Evolutionary conservation across 2,329 filamentous ascomycete species (phyloP).

Genomic region (Setomelanomma holmii): DNA sequence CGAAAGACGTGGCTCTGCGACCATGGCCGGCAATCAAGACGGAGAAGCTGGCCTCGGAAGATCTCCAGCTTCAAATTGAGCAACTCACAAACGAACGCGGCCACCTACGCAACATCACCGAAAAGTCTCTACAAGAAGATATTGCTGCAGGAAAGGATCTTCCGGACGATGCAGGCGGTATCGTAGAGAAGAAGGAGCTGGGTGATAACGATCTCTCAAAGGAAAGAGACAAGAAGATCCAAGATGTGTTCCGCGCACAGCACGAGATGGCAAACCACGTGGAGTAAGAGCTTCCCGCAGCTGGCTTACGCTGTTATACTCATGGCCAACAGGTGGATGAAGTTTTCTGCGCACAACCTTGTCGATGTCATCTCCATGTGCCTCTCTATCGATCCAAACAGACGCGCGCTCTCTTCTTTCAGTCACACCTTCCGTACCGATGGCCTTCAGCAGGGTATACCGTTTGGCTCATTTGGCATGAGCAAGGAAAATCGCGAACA

Average conservation of each 20-base stretch:
- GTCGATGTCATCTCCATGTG: conserved; percentile 43
- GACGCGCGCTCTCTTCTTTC: conserved; percentile 33
- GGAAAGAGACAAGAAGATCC: conserved; percentile 45
- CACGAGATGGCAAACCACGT: conserved; percentile 52
- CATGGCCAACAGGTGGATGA: conserved; percentile 33
- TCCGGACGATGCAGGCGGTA: conserved; percentile 50
- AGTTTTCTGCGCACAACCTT: conserved; percentile 39
- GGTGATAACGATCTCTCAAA: conserved; percentile 40
- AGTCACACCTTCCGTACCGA: conserved; percentile 35
- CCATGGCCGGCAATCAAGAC: conserved; percentile 64
- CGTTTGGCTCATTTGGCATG: conserved; percentile 39
- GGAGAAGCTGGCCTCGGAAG: conserved; percentile 59
- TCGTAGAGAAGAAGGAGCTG: conserved; percentile 54
- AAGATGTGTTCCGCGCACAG: conserved; percentile 50
- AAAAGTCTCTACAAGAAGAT: conserved; percentile 74
- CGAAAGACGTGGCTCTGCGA: conserved; percentile 64
- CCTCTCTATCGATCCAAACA: conserved; percentile 39
- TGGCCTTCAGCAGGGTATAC: conserved; percentile 44
- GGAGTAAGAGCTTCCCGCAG: conserved; percentile 56
- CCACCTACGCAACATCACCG: conserved; percentile 81
- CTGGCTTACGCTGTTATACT: conserved; percentile 28
- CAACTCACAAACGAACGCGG: conserved; percentile 81
- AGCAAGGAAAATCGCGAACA: conserved; percentile 30
- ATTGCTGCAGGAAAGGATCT: conserved; percentile 59
- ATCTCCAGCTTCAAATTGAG: conserved; percentile 74